Base-by-base conservation (phyloP, 169 alveolate genomes). In the Plasmodium gaboni region DNA sequence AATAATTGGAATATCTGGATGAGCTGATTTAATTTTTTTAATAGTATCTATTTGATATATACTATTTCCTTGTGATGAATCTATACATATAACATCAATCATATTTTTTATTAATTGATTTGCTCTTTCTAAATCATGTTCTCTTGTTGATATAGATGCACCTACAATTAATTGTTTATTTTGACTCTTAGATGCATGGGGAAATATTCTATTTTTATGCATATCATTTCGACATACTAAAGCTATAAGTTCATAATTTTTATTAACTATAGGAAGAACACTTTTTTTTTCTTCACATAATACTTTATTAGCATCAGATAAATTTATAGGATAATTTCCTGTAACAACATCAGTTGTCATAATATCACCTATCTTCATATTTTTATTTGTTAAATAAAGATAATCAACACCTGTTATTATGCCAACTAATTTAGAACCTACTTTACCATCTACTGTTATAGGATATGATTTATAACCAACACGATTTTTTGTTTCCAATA, bases 61-160 rank as follows among this genome's bases (percentile, higher is more conserved):
- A 74, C 98, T 96, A 92, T 96, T 96, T 42, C 99, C 99, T 94
- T 97, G 98, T 89, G 97, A 94, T 73, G 98, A 96, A 93, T 97
- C 99, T 57, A 97, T 93, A 78, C 97, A 97, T 44, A 97, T 57
- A 9, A 95, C 89, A 70, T 95, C 97, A 6, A 93, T 94, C 57
- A 91, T 91, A 26, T 95, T 94, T 28, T 93, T 93, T 0, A 74
- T 51, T 46, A 97, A 53, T 71, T 83, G 89, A 24, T 67, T 73
- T 8, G 93, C 96, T 44, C 87, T 86, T 22, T 93, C 96, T 32
- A 93, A 78, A 53, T 78, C 89, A 17, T 70, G 67, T 22, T 87
- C 94, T 89, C 92, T 91, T 2, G 97, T 95, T 15, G 96, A 92
- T 9, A 95, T 60, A 15, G 98, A 97, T 1, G 97, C 98, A 9